Evolutionary conservation across 176 grass and related monocot genomes (phyloP).

Genomic region (Stipa capillata): DNA sequence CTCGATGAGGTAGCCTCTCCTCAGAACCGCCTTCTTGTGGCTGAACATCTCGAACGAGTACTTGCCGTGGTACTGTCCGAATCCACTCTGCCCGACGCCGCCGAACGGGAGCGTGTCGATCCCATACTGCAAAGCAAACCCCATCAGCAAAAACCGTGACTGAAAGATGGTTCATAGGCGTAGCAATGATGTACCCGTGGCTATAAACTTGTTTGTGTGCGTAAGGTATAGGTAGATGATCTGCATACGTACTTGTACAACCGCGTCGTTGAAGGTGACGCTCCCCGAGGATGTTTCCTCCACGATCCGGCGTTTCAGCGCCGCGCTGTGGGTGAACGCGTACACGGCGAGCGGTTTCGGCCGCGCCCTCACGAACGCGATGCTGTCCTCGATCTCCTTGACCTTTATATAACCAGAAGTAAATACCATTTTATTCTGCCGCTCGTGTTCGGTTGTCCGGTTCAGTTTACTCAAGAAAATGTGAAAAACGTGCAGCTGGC

Average conservation of each 20-base stretch:
- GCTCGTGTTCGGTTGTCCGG: background rate
- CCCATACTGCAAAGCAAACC: constrained; percentile 55
- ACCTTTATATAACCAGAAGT: constrained; percentile 33
- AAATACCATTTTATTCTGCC: background rate
- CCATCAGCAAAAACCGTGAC: too few species aligned
- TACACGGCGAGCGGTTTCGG: constrained; percentile 81
- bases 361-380: constrained; percentile 52
- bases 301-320: constrained; percentile 38
- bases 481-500: too few species aligned
- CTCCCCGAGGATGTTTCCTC: constrained; percentile 81
- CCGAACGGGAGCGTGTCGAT: constrained; percentile 73
- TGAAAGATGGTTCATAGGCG: too few species aligned
- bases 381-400: constrained; percentile 85
- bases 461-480: too few species aligned
- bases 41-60: constrained; percentile 92
- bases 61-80: constrained; percentile 91
- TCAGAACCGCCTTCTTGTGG: constrained; percentile 70
- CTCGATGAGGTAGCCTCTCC: constrained; percentile 60
- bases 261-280: constrained; percentile 74
- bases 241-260: constrained; percentile 58
- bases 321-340: constrained; percentile 56
- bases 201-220: too few species aligned
- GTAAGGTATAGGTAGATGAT: too few species aligned
- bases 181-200: too few species aligned
- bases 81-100: constrained; percentile 77